These are phyloP conservation scores for Plantago coronopus DNA, from an alignment of 305 asterid species.

Conservation along the genomic window DNA sequence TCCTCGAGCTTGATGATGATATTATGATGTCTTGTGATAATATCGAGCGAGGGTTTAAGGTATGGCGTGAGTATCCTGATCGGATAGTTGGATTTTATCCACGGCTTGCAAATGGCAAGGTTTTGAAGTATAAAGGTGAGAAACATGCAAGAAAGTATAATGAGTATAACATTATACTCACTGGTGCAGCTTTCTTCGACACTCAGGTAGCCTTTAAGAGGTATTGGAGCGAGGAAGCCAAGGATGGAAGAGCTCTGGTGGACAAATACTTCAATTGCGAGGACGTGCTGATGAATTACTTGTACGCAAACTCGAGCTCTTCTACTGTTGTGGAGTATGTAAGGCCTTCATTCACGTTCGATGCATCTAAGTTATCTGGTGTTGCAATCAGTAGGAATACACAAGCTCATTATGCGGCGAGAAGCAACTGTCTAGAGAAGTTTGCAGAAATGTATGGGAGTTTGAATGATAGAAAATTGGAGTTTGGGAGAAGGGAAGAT, in stretches of 20 bases:
- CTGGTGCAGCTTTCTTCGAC: slow-evolving; percentile 90
- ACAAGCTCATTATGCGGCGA: slow-evolving; percentile 67
- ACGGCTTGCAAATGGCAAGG: slow-evolving; percentile 47
- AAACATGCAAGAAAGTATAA: slow-evolving; percentile 62
- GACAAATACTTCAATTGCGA: slow-evolving; percentile 72
- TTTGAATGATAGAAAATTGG: slow-evolving; percentile 44
- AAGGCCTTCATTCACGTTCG: slow-evolving; percentile 70
- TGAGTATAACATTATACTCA: slow-evolving; percentile 82
- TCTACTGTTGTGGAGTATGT: slow-evolving; percentile 64
- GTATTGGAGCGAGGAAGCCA: slow-evolving; percentile 74
- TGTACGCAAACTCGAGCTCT: slow-evolving; percentile 70
- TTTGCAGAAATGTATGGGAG: slow-evolving; percentile 70
- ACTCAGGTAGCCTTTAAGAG: slow-evolving; percentile 49
- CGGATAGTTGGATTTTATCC: slow-evolving; percentile 88
- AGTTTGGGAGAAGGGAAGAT: slow-evolving; percentile 63
- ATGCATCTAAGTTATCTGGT: slow-evolving; percentile 73
- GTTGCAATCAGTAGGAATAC: slow-evolving; percentile 93
- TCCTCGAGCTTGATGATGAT: slow-evolving; percentile 93
- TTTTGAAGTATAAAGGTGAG: slow-evolving; percentile 60
- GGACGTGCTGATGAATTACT: slow-evolving; percentile 80
- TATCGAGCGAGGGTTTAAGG: slow-evolving; percentile 76
- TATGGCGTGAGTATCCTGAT: slow-evolving; percentile 85
- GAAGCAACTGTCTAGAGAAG: slow-evolving; percentile 64
- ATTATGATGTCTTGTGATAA: slow-evolving; percentile 93
- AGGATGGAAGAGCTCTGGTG: slow-evolving; percentile 56